Evolutionary conservation across 140 eudicot genomes (phyloP), one percentile per base, ranked within the genome.

Genomic region (Senecio squalidus): DNA sequence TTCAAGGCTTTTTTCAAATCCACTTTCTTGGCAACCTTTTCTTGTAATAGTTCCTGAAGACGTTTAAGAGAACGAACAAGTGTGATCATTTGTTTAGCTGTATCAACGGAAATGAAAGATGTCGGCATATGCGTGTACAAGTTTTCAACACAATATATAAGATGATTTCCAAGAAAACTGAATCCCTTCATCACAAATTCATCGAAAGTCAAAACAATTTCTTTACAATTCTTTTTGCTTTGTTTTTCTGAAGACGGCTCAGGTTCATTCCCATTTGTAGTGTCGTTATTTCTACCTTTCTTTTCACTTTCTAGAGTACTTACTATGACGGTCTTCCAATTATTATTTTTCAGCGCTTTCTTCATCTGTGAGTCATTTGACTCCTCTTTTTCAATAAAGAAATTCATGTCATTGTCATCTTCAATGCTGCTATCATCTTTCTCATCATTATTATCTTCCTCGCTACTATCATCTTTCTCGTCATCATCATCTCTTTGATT

Each of bases 121-220:
- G 88, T 81, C 9, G 94, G 94, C 74, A 87, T 44, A 64, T 87
- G 96, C 1, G 89, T 80, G 66, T 46, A 70, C 73, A 87, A 48
- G 47, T 47, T 67, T 30, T 66, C 40, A 48, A 69, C 28, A 60
- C 78, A 75, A 61, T 7, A 45, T 30, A 58, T 54, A 21, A 87
- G 27, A 69, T 40, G 71, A n/a, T 46, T 49, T 29, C 65, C 54
- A 11, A 69, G 55, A 14, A 6, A 34, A 3, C 5, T 9, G 15
- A 69, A 78, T 58, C 70, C 70, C 4, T 40, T 74, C 9, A 3
- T 49, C 4, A 83, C 40, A 48, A 77, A 87, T 41, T 83, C 79
- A 58, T 87, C 86, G 57, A 80, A 78, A 20, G 80, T 66, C 82
- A 60, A 41, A 10, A 43, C 14, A 15, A 26, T 53, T 27, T 46